phyloP scores from a whole-genome alignment of 345 rosid species.

The Melastoma malabathricum region DNA sequence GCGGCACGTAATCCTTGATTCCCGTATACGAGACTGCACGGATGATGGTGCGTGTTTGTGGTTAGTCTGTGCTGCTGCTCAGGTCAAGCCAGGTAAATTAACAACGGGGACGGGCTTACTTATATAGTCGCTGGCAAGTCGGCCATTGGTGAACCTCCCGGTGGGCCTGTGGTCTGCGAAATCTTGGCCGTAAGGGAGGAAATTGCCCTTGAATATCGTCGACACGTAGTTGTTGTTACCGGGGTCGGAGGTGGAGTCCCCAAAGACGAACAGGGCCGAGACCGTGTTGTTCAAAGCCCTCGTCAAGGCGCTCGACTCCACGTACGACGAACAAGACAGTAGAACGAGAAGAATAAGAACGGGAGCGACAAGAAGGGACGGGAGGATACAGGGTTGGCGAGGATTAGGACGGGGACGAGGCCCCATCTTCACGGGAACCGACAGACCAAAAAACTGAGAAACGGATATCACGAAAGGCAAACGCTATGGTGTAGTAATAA shows the following conservation, averaged over 20 bases:
- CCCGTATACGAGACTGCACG: constrained; percentile 69
- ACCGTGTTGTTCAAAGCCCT: constrained; percentile 18
- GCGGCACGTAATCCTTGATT: constrained; percentile 51
- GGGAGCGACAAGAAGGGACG: too few species aligned
- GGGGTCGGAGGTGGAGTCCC: constrained; percentile 87
- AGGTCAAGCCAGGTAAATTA: too few species aligned
- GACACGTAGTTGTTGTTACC: constrained; percentile 61
- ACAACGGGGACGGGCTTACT: constrained; percentile 35
- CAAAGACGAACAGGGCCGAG: constrained; percentile 49
- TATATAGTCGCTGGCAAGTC: constrained; percentile 48
- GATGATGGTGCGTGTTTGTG: too few species aligned
- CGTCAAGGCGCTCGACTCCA: constrained; percentile 2
- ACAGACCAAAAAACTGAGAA: too few species aligned
- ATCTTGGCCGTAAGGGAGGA: constrained; percentile 67
- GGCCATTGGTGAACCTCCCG: constrained; percentile 75
- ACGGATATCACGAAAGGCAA: too few species aligned
- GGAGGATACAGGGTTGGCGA: too few species aligned
- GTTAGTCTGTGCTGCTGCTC: too few species aligned
- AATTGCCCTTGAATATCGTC: constrained; percentile 42
- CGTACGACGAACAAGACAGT: constrained; percentile 1
- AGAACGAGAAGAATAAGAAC: neutral
- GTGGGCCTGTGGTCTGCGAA: constrained; percentile 39
- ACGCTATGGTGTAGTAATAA: too few species aligned
- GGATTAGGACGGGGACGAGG: too few species aligned
- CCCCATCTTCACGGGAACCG: too few species aligned